Base-by-base conservation (phyloP, 106 monocot genomes). In the Platanthera zijinensis region DNA sequence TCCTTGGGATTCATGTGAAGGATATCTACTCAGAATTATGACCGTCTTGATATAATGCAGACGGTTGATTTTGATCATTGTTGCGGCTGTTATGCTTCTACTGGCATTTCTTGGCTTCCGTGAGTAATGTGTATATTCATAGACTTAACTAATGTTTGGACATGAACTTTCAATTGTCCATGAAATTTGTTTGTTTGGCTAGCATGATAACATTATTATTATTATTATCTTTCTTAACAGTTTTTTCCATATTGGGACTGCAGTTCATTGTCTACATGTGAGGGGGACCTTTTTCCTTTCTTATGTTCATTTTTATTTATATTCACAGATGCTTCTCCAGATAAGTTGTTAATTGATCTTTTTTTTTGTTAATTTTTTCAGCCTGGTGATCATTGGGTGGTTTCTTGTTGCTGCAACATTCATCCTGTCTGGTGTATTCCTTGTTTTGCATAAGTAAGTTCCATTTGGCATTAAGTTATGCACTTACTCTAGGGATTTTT, bases 401-500 rank as follows among this genome's bases (percentile, higher is more conserved):
- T 62, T 99, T 78, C 84, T 99, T 54, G 85, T 99, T 59, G 74
- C 94, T 0, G 92, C 78, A 25, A 99, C 99, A 6, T 92, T 99
- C 56, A 87, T 99, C n/a, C 66, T 88, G 73, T 85, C 84, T 80
- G 99, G 94, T 50, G 63, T 90, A 71, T 94, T 90, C 61, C 88
- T 94, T 72, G 82, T 99, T 52, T 80, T 99, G 68, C 99, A 99
- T 75, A 94, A 94, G 99, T 99, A 87, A 86, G 90, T 86, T 1
- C 39, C 10, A 72, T 9, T 8, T 66, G 5, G 66, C 66, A 66
- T 66, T 66, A 66, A 66, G 32, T 66, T 61, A 19, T 61, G 59
- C 39, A 25, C 39, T 2, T 39, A 39, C 39, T 39, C 39, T 39
- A 39, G 0, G 39, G 39, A 39, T 39, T 39, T 39, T 39, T 39